Percentiles rank a stretch among this genome's conserved stretches.
Conservation (phyloP, 2,329 filamentous ascomycete genomes). For the Hirsutella minnesotensis region DNA sequence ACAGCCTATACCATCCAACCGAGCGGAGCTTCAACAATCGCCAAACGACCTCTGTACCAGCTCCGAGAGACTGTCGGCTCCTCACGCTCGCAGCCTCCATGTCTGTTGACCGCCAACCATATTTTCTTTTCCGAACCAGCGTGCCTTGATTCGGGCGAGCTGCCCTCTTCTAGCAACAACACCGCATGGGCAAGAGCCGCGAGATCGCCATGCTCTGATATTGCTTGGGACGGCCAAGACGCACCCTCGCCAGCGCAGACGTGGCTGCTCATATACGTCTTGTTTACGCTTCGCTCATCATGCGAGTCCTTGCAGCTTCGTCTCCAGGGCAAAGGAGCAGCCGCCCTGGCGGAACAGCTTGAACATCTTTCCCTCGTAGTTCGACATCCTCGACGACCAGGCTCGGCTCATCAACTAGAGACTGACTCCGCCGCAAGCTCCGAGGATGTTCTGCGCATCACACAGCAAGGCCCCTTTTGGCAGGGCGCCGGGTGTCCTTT, state of each 20-base stretch:
- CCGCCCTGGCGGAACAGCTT: slow-evolving; percentile 25
- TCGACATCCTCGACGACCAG: slow-evolving; percentile 30
- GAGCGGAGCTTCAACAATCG: slow-evolving; percentile 2
- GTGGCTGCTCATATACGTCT: slow-evolving; percentile 40
- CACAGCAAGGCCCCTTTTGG: slow-evolving; percentile 51
- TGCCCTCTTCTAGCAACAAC: slow-evolving; percentile 39
- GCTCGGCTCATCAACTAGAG: slow-evolving; percentile 11
- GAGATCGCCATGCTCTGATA: slow-evolving; percentile 33
- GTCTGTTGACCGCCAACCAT: slow-evolving; percentile 18
- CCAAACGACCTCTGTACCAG: slow-evolving; percentile 16
- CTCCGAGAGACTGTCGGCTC: slow-evolving; percentile 18
- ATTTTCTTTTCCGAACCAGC: slow-evolving; percentile 34
- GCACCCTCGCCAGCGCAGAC: slow-evolving; percentile 35
- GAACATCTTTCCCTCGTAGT: slow-evolving; percentile 35
- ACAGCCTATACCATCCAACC: slow-evolving; percentile 31
- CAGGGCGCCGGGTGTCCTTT: slow-evolving; percentile 58
- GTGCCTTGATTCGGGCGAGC: slow-evolving; percentile 35
- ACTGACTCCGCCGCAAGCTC: slow-evolving; percentile 9
- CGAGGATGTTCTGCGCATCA: slow-evolving; percentile 24
- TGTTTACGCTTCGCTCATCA: slow-evolving; percentile 36
- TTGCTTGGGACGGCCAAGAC: slow-evolving; percentile 29
- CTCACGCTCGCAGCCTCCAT: slow-evolving; percentile 15
- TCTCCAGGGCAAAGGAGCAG: slow-evolving; percentile 26
- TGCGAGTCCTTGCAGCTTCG: slow-evolving; percentile 37
- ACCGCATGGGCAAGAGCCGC: slow-evolving; percentile 44